Evolutionary conservation across 306 rosid genomes (phyloP), one percentile per base, ranked within the genome.

Genomic region (Dalbergia oliveri): DNA sequence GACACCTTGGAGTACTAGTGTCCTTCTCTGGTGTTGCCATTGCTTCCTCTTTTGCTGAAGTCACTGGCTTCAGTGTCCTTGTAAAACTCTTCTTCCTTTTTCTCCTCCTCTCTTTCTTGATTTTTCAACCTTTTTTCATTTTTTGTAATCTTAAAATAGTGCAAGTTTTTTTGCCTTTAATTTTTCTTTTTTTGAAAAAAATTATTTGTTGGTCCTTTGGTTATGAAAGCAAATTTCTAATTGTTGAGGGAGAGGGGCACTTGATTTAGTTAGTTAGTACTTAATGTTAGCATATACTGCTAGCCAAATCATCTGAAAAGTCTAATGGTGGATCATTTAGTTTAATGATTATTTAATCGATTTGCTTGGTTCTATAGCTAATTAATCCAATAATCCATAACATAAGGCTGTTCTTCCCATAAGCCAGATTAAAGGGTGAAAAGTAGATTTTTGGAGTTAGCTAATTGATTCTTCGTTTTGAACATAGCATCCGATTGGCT

Each of bases 11-110:
- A 0, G 33, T 72, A 15, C 83, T 88, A 0, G 86, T 76, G 5
- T 79, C 87, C 2, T 87, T 88, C 72, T 86, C 92, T 21, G 79
- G 85, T 5, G 89, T 81, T 39, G 88, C 92, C 45, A 82, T 86
- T 77, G 92, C 92, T 51, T 66, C 80, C 67, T 86, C 92, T 53
- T 82, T 88, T 51, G 82, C 88, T 33, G 84, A 86, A 63, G 88
- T 88, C 5, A 84, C 88, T 0, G 92, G 92, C 31, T 88, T 86
- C 74, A 86, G 88, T 73, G 78, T 88, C 49, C 88, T 86, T 64
- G 91, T 86, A 86, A 76, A 16, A 6, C 53, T 72, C 43, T 37
- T 66, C 35, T 31, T 65, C 13, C 76, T 16, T 63, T 68, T 31
- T 19, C 41, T 15, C 37, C 44, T 23, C 21, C 13, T 10, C 57